These are phyloP conservation scores for Phytopythium chamaehyphon DNA, from an alignment of 352 stramenopile species.

Conservation along the genomic window DNA sequence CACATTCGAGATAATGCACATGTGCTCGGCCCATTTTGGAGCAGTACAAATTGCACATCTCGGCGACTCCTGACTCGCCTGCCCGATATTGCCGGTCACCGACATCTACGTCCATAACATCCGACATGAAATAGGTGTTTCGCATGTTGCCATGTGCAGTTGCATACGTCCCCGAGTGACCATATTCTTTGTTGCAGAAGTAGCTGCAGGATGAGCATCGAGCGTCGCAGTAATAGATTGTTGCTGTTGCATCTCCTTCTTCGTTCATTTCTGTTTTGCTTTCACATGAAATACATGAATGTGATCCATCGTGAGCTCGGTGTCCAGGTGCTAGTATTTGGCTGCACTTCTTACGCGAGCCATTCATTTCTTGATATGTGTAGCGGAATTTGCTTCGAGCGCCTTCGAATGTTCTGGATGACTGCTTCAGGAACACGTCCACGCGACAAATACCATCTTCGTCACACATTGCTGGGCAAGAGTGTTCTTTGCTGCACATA, in stretches of 20 bases:
- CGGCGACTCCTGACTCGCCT: conserved; percentile 57
- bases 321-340: conserved; percentile 32
- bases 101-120: conserved; percentile 53
- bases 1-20: conserved; percentile 71
- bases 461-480: conserved; percentile 47
- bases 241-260: too few species aligned
- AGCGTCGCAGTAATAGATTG: conserved; percentile 63
- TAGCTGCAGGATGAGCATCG: conserved; percentile 75
- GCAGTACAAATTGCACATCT: conserved; percentile 84
- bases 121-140: conserved; percentile 64
- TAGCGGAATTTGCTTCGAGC: conserved; percentile 60
- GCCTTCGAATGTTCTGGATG: conserved; percentile 59
- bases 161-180: conserved; percentile 45
- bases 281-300: conserved; percentile 37
- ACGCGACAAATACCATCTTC: conserved; percentile 65
- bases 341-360: conserved; percentile 55
- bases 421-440: conserved; percentile 67
- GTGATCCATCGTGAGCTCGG: conserved; percentile 34
- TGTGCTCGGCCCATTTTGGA: conserved; percentile 75
- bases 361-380: conserved; percentile 81
- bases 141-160: conserved; percentile 82
- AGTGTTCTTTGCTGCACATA: conserved; percentile 53
- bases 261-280: conserved; percentile 10
- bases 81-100: conserved; percentile 66
- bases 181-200: conserved; percentile 62